A percentile compares a stretch with the other conserved stretches of the same genome.
phyloP scores from a whole-genome alignment of 371 early-diverging fungal genomes.

The Cladochytrium tenue region DNA sequence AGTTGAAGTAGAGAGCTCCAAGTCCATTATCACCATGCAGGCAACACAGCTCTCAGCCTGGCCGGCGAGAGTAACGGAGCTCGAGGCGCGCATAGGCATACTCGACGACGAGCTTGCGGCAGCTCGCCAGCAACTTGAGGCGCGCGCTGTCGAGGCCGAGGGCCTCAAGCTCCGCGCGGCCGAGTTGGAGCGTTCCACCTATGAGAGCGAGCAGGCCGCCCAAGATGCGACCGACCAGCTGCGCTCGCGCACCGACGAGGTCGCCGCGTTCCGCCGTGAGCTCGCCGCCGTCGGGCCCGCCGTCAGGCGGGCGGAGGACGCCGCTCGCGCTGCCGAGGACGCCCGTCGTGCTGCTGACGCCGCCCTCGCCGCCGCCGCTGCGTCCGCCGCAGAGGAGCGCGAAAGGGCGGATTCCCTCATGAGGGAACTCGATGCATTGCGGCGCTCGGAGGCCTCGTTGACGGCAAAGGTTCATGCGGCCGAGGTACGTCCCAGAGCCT shows the following conservation, averaged over 20 bases:
- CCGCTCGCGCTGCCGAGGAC: too few relatives aligned
- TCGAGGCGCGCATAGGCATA: conserved; percentile 32
- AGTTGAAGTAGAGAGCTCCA: conserved; percentile 67
- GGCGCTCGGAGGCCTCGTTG: too few relatives aligned
- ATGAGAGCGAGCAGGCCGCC: conserved; percentile 33
- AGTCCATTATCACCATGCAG: conserved; percentile 54
- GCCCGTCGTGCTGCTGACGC: too few relatives aligned
- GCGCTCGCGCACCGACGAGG: conserved; percentile 13
- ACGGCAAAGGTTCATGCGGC: too few relatives aligned
- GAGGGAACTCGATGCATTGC: too few relatives aligned
- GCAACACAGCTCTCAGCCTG: conserved; percentile 24
- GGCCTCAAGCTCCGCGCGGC: conserved; percentile 31
- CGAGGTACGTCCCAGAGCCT: too few relatives aligned
- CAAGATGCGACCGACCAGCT: conserved; percentile 15
- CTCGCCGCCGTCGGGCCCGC: conserved; percentile 1
- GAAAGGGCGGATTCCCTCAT: too few relatives aligned
- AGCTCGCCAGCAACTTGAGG: conserved; percentile 43
- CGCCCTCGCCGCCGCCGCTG: not conserved
- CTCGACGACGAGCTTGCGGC: conserved; percentile 49
- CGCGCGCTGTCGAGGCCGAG: conserved; percentile 40
- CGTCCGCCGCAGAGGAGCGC: too few relatives aligned
- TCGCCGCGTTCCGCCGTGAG: conserved; percentile 17
- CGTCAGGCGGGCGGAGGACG: conserved; percentile 14
- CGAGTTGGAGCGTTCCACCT: conserved; percentile 38
- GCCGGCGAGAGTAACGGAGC: conserved; percentile 25